Percentiles rank a stretch among this genome's conserved stretches.
Conservation (phyloP, 148 eudicot genomes). For the Cornus kousa region DNA sequence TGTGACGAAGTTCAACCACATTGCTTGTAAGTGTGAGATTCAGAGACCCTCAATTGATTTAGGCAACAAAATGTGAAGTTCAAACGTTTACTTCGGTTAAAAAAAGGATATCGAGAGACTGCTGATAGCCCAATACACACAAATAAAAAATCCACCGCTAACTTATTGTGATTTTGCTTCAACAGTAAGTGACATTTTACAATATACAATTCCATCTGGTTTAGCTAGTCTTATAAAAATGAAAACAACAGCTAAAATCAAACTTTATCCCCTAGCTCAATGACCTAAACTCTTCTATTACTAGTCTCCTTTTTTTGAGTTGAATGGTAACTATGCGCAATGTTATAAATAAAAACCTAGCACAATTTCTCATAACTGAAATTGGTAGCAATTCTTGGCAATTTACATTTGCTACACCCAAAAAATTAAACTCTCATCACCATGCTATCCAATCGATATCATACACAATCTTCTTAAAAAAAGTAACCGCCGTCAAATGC, state of each 20-base stretch:
- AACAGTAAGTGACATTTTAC: not conserved
- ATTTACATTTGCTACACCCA: slow-evolving; percentile 15
- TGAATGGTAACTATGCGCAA: not conserved
- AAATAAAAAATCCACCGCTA: too few species aligned
- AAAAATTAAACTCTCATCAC: not conserved
- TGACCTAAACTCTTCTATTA: not conserved
- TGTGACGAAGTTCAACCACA: too few species aligned
- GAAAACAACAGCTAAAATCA: not conserved
- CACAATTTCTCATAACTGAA: not conserved
- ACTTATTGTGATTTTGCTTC: not conserved
- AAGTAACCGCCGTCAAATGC: not conserved
- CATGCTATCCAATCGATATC: not conserved
- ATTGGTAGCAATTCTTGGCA: slow-evolving; percentile 1
- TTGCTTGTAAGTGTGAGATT: too few species aligned
- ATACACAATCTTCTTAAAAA: not conserved
- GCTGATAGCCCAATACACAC: too few species aligned
- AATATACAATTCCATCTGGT: not conserved
- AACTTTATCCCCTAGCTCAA: not conserved
- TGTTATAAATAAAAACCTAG: not conserved
- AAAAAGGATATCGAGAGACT: too few species aligned
- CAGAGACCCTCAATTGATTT: too few species aligned
- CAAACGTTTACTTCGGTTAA: too few species aligned
- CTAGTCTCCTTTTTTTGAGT: not conserved
- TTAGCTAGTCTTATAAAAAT: not conserved
- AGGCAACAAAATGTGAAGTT: too few species aligned